Evolutionary conservation across 1,139 yeast genomes (phyloP).

Genomic region (Kurtzmaniella quercitrusa): DNA sequence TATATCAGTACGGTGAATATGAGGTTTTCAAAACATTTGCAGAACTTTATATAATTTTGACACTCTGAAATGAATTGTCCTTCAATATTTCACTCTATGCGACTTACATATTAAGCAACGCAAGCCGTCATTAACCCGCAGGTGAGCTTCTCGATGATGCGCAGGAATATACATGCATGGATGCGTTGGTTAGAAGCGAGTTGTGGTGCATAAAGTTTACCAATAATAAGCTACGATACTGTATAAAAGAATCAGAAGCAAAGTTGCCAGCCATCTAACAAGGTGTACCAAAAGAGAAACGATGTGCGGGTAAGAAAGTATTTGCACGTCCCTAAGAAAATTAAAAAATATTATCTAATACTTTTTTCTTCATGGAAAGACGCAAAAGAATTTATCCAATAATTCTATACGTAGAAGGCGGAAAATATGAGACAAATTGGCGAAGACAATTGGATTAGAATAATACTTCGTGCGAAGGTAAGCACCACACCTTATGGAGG

Average conservation of each 20-base stretch:
- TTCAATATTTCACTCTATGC: background rate
- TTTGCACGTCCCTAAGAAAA: too few species aligned
- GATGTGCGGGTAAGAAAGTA: too few species aligned
- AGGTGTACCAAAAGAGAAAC: too few species aligned
- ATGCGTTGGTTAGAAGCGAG: conserved; percentile 3
- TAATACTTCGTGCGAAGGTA: background rate
- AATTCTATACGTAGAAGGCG: background rate
- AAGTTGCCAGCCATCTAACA: background rate
- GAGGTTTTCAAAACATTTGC: background rate
- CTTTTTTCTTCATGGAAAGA: background rate
- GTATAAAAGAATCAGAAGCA: background rate
- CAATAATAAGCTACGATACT: background rate
- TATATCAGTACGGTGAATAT: background rate
- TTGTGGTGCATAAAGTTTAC: background rate
- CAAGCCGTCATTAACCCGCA: conserved; percentile 1
- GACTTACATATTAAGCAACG: background rate
- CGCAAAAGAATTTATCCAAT: background rate
- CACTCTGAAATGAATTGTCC: background rate
- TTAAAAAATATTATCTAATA: background rate
- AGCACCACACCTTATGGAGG: background rate
- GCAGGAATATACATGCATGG: conserved; percentile 1
- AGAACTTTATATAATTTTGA: background rate
- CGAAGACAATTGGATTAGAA: background rate
- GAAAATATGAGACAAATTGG: background rate
- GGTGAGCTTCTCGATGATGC: conserved; percentile 1